These are phyloP conservation scores for Viola pubescens DNA, from an alignment of 441 rosid species.

Conservation along the genomic window DNA sequence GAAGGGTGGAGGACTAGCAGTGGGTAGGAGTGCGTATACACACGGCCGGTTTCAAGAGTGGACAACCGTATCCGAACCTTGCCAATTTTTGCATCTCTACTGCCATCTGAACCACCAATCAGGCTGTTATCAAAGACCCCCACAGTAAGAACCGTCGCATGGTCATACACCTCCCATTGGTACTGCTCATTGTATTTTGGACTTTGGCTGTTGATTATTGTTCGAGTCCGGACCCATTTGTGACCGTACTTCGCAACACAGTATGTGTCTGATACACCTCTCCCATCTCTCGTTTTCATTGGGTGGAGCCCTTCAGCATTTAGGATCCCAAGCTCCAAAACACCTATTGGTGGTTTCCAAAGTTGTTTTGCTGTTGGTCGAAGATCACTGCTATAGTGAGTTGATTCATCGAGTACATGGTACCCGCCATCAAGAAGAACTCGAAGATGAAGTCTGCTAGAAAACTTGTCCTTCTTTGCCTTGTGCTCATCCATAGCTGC, in stretches of 20 bases:
- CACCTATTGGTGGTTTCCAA: constrained; percentile 74
- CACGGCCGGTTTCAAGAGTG: constrained; percentile 68
- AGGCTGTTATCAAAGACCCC: constrained; percentile 83
- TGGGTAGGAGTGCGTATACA: constrained; percentile 76
- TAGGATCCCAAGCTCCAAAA: constrained; percentile 74
- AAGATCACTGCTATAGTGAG: constrained; percentile 87
- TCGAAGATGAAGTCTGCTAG: constrained; percentile 46
- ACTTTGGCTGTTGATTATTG: constrained; percentile 54
- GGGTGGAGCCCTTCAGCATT: constrained; percentile 64
- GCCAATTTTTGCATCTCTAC: constrained; percentile 54
- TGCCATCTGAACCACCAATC: constrained; percentile 37
- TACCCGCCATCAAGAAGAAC: constrained; percentile 89
- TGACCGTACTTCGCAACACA: constrained; percentile 94
- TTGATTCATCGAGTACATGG: constrained; percentile 91
- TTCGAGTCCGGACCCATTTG: constrained; percentile 89
- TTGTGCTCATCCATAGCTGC: constrained; percentile 52
- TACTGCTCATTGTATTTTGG: constrained; percentile 93
- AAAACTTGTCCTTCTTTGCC: constrained; percentile 56
- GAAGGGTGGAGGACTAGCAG: constrained; percentile 72
- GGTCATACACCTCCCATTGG: constrained; percentile 93
- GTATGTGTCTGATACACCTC: constrained; percentile 77
- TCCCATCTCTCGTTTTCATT: constrained; percentile 66
- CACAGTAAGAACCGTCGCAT: constrained; percentile 75
- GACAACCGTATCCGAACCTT: constrained; percentile 78
- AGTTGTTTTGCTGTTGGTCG: constrained; percentile 79